phyloP scores from a whole-genome alignment of 2,329 filamentous ascomycete species.

The Neospermospora avenae region DNA sequence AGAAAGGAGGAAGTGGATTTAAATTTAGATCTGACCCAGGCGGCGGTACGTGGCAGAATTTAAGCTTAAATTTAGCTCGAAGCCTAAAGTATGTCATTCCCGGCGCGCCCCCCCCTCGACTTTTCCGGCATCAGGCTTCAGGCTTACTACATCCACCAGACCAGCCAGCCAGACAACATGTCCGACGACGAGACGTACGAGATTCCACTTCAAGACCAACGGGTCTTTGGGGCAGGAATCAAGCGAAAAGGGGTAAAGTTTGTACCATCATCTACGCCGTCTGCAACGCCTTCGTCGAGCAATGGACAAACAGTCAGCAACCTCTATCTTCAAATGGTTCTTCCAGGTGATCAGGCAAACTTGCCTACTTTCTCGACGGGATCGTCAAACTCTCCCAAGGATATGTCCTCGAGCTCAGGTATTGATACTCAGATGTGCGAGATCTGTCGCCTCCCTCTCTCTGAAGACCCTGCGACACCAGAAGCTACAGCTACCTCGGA shows the following conservation, averaged over 20 bases:
- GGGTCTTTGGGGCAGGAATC: conserved; percentile 60
- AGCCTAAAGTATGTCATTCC: neutral
- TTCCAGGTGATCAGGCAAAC: conserved; percentile 34
- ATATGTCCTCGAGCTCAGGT: neutral
- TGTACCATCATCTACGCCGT: conserved; percentile 40
- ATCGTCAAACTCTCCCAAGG: neutral
- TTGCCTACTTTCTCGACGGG: neutral
- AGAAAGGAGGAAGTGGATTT: conserved; percentile 1
- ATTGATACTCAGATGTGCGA: conserved; percentile 43
- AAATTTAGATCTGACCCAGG: neutral
- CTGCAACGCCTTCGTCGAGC: conserved; percentile 27
- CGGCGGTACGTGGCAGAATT: conserved; percentile 10
- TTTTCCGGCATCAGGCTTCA: too few relatives aligned
- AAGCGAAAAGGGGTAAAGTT: conserved; percentile 59
- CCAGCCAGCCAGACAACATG: too few relatives aligned
- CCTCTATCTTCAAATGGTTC: conserved; percentile 64
- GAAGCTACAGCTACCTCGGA: neutral
- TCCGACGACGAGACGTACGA: conserved; percentile 55
- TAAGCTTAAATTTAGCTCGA: conserved; percentile 23
- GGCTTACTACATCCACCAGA: too few relatives aligned
- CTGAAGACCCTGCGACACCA: neutral
- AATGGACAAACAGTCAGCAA: conserved; percentile 41
- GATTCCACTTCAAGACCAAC: conserved; percentile 54
- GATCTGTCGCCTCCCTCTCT: conserved; percentile 58
- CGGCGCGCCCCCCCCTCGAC: too few relatives aligned